phyloP scores from a whole-genome alignment of 176 grass and related monocot genomes.

The Elaeis guineensis region DNA sequence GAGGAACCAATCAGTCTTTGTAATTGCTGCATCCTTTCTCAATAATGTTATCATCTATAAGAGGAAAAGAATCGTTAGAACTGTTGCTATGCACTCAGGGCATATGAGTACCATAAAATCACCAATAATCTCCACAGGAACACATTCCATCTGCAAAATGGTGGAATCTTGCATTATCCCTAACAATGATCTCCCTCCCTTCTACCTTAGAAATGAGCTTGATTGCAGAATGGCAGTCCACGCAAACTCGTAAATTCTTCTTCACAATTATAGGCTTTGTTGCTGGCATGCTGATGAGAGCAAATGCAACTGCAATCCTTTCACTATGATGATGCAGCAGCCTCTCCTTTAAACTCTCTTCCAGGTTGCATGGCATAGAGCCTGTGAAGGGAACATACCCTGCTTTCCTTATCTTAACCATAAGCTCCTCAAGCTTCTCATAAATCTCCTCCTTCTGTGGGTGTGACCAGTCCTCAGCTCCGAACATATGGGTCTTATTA shows the following conservation, averaged over 20 bases:
- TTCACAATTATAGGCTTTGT: constrained; percentile 59
- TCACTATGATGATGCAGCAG: constrained; percentile 48
- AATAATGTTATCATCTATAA: too few relatives aligned
- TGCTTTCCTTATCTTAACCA: constrained; percentile 35
- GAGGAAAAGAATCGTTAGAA: too few relatives aligned
- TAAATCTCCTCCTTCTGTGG: constrained; percentile 44
- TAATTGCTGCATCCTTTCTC: too few relatives aligned
- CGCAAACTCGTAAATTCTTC: constrained; percentile 53
- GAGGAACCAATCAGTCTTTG: too few relatives aligned
- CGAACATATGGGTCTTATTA: constrained; percentile 43
- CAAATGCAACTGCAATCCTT: constrained; percentile 45
- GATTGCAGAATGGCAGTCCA: constrained; percentile 45
- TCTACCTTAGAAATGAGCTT: constrained; percentile 52
- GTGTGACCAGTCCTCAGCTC: constrained; percentile 41
- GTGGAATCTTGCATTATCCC: constrained; percentile 53
- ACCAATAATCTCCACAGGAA: constrained; percentile 61
- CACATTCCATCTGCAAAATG: constrained; percentile 41
- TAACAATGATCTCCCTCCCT: constrained; percentile 47
- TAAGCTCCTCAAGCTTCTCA: constrained; percentile 47
- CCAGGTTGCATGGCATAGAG: constrained; percentile 32
- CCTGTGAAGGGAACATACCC: constrained; percentile 39
- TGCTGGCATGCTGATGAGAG: constrained; percentile 47
- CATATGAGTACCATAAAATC: constrained; percentile 3
- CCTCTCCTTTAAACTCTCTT: constrained; percentile 41
- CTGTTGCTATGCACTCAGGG: too few relatives aligned